phyloP scores from a whole-genome alignment of 129 eudicot species.

The Flaveria robusta region DNA sequence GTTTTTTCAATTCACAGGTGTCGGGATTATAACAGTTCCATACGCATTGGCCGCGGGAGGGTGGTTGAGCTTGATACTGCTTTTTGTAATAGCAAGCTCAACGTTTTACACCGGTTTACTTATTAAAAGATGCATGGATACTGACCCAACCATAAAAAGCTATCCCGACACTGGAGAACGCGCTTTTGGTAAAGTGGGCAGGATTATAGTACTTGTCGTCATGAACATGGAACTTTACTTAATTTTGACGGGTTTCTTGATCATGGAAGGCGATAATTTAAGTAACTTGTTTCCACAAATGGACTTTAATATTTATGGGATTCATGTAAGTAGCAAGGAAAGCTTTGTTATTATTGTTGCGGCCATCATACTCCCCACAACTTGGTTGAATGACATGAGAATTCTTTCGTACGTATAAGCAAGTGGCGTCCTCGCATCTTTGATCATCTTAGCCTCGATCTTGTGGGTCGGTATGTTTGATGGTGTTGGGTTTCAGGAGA shows the following conservation, averaged over 20 bases:
- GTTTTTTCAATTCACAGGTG: not conserved
- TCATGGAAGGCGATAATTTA: conserved; percentile 46
- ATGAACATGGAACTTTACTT: conserved; percentile 46
- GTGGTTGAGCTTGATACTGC: conserved; percentile 65
- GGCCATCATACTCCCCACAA: conserved; percentile 35
- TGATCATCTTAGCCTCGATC: no score
- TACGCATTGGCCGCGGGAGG: conserved; percentile 78
- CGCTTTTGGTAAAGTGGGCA: conserved; percentile 35
- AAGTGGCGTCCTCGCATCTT: no score
- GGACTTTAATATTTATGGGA: conserved; percentile 28
- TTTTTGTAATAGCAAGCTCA: conserved; percentile 48
- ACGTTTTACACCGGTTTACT: conserved; percentile 50
- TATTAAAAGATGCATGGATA: conserved; percentile 46
- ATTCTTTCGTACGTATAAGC: no score
- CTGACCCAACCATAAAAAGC: conserved; percentile 34
- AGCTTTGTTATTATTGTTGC: conserved; percentile 31
- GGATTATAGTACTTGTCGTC: conserved; percentile 28
- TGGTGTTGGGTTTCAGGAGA: no score
- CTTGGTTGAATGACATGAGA: conserved; percentile 22
- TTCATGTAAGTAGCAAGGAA: conserved; percentile 27
- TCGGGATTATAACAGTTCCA: conserved; percentile 75
- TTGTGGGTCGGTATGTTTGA: no score
- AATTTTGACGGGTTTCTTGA: conserved; percentile 41
- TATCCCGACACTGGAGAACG: conserved; percentile 44
- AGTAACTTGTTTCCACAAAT: conserved; percentile 29